Percentiles rank a stretch among this genome's conserved stretches.
Conservation (phyloP, 1,284 basidiomycete genomes). For the Laetiporus sulphureus region DNA sequence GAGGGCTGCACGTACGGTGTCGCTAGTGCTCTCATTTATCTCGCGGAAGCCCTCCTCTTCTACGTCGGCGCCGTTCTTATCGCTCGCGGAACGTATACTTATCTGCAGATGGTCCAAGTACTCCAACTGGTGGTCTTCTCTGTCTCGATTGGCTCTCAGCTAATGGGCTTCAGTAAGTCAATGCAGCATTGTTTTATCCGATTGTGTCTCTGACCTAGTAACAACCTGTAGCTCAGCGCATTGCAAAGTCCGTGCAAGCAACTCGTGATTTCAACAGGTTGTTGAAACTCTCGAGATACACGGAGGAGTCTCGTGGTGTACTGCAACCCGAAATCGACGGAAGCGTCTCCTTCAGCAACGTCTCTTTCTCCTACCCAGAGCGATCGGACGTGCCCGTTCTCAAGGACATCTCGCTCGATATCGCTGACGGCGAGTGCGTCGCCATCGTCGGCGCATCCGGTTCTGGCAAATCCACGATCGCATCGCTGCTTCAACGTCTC, state of each 20-base stretch:
- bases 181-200: slow-evolving; percentile 3
- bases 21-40: slow-evolving; percentile 78
- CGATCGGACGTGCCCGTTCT: slow-evolving; percentile 72
- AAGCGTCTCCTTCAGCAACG: slow-evolving; percentile 60
- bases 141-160: slow-evolving; percentile 85
- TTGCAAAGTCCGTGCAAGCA: slow-evolving; percentile 77
- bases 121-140: slow-evolving; percentile 92
- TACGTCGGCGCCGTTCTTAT: slow-evolving; percentile 86
- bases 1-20: slow-evolving; percentile 83
- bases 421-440: slow-evolving; percentile 73
- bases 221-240: slow-evolving; percentile 54
- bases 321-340: slow-evolving; percentile 63
- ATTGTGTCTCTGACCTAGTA: slow-evolving; percentile 9
- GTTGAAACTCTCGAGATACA: slow-evolving; percentile 50
- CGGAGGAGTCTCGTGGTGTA: slow-evolving; percentile 64
- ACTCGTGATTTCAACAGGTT: slow-evolving; percentile 73
- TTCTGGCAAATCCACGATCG: slow-evolving; percentile 85
- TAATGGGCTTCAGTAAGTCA: slow-evolving; percentile 81
- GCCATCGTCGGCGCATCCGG: slow-evolving; percentile 88
- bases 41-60: slow-evolving; percentile 86
- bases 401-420: slow-evolving; percentile 54
- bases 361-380: slow-evolving; percentile 80
- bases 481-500: slow-evolving; percentile 75
- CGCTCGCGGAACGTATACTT: slow-evolving; percentile 74
- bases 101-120: slow-evolving; percentile 83